Percentiles rank a stretch among this genome's conserved stretches.
phyloP scores from a whole-genome alignment of 805 yeast genomes.

The Sungouiozyma intestinalis region DNA sequence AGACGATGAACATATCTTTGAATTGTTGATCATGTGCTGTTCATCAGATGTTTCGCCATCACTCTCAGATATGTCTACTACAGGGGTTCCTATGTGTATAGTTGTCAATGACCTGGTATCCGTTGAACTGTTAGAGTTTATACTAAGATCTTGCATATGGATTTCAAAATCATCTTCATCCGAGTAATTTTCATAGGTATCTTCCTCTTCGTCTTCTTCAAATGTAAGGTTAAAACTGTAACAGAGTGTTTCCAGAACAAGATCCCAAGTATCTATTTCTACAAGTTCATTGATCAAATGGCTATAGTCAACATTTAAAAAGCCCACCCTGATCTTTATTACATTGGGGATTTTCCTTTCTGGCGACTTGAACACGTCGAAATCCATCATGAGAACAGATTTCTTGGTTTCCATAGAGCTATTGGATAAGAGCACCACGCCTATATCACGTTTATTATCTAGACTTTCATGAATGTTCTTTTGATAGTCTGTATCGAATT shows the following conservation, averaged over 20 bases:
- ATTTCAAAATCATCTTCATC: constrained; percentile 1
- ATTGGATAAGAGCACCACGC: constrained; percentile 20
- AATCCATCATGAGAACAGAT: constrained; percentile 20
- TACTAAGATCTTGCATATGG: neutral
- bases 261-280: constrained; percentile 23
- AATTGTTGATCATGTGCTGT: neutral
- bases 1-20: neutral
- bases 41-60: neutral
- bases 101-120: constrained; percentile 10
- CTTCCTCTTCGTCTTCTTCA: constrained; percentile 23
- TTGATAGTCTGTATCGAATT: constrained; percentile 14
- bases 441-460: constrained; percentile 7
- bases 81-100: constrained; percentile 7
- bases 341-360: constrained; percentile 19
- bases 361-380: constrained; percentile 8
- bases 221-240: constrained; percentile 22
- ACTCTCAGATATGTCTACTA: neutral
- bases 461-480: constrained; percentile 8
- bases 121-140: neutral
- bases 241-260: constrained; percentile 22
- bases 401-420: constrained; percentile 15
- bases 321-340: constrained; percentile 27
- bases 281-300: constrained; percentile 22
- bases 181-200: constrained; percentile 5
- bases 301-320: constrained; percentile 23